Evolutionary conservation across 257 asterid species (phyloP).

Genomic region (Ocimum tenuiflorum): DNA sequence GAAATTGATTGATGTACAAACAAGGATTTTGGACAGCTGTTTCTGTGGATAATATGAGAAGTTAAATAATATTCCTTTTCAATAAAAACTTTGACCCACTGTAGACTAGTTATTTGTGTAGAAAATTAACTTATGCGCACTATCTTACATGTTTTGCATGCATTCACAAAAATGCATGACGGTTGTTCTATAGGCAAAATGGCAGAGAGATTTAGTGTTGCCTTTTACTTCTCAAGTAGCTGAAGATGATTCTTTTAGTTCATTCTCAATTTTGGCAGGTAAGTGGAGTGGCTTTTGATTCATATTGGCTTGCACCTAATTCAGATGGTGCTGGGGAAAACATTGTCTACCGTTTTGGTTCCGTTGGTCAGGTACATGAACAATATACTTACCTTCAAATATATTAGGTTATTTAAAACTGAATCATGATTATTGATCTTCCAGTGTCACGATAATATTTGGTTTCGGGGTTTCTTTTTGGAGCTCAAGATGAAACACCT

Average conservation of each 20-base stretch:
- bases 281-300: conserved; percentile 96
- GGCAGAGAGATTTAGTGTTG: not conserved
- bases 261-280: conserved; percentile 51
- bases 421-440: not conserved
- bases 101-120: not conserved
- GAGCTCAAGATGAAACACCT: not conserved
- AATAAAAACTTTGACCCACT: not conserved
- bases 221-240: conserved; percentile 5
- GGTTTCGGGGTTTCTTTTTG: not conserved
- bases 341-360: conserved; percentile 88
- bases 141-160: not conserved
- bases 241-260: conserved; percentile 15
- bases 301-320: conserved; percentile 85
- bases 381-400: not conserved
- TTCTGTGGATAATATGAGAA: not conserved
- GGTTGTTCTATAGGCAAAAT: not conserved
- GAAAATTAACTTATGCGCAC: not conserved
- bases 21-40: not conserved
- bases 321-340: conserved; percentile 80
- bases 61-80: not conserved
- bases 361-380: conserved; percentile 87
- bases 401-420: not conserved
- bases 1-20: not conserved
- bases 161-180: not conserved
- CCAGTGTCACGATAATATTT: not conserved